Conservation (phyloP, 2,329 filamentous ascomycete species). For the Colletotrichum simmondsii region DNA sequence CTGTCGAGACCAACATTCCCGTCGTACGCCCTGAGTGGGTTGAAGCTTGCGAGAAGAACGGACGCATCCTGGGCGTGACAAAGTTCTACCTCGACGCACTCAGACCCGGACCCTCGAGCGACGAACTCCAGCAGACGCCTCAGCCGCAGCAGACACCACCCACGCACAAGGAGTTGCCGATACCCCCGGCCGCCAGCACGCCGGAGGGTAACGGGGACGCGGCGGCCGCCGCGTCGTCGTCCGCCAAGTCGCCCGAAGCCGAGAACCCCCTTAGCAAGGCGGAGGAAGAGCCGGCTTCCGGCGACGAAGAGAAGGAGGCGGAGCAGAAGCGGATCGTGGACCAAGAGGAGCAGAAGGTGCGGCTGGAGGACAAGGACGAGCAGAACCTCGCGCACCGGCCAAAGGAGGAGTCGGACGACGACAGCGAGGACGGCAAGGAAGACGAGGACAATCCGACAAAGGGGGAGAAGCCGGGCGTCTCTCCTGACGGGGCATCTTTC, state of each 20-base stretch:
- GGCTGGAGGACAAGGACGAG: constrained; percentile 64
- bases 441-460: constrained; percentile 42
- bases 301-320: constrained; percentile 43
- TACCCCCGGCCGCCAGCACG: constrained; percentile 36
- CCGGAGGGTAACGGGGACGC: constrained; percentile 41
- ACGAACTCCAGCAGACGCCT: constrained; percentile 43
- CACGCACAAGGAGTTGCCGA: constrained; percentile 48
- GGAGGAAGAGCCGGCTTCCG: constrained; percentile 42
- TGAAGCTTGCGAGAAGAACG: constrained; percentile 93
- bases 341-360: constrained; percentile 66
- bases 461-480: constrained; percentile 54
- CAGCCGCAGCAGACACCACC: constrained; percentile 31
- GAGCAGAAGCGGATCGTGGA: constrained; percentile 50
- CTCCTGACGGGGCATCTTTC: constrained; percentile 69
- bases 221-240: constrained; percentile 18
- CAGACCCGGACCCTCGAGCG: constrained; percentile 54
- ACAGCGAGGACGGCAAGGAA: constrained; percentile 43
- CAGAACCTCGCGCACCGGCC: constrained; percentile 64
- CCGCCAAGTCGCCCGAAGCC: constrained; percentile 30
- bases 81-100: constrained; percentile 94
- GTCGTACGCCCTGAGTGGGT: constrained; percentile 98
- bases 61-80: constrained; percentile 91
- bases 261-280: constrained; percentile 35
- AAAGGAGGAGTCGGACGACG: constrained; percentile 37
- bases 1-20: constrained; percentile 96